Evolutionary conservation across 2,329 filamentous ascomycete genomes (phyloP).

Genomic region (Chrysoporthe deuterocubensis): DNA sequence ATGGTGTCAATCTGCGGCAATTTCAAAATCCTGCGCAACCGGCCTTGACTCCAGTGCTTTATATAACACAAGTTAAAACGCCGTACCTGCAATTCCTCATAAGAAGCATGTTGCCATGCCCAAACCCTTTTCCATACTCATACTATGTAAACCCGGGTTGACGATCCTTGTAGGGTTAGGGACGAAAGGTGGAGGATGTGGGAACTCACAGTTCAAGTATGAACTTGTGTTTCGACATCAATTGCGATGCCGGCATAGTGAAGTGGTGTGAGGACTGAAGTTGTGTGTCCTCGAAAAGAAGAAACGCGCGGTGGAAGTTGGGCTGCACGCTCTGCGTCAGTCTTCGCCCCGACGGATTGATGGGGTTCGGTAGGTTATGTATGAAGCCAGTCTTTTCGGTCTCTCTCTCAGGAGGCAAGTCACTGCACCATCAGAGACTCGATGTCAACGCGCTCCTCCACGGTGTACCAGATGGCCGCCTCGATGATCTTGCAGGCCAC

Average conservation of each 20-base stretch:
- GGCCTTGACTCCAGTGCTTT: conserved; percentile 16
- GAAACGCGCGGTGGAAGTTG: not conserved
- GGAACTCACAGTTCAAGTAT: conserved; percentile 26
- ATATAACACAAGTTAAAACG: not conserved
- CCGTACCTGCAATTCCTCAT: not conserved
- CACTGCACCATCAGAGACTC: conserved; percentile 21
- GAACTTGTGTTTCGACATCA: conserved; percentile 5
- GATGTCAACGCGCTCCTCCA: conserved; percentile 32
- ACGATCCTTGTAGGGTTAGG: conserved; percentile 23
- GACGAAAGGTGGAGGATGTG: conserved; percentile 23
- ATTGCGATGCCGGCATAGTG: not conserved
- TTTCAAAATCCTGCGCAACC: conserved; percentile 5
- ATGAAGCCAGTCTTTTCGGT: not conserved
- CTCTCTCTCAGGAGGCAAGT: not conserved
- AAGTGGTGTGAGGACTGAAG: not conserved
- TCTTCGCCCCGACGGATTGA: conserved; percentile 16
- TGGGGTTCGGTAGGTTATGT: conserved; percentile 8
- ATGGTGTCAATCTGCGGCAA: conserved; percentile 28
- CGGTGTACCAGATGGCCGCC: conserved; percentile 72
- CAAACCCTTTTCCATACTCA: not conserved
- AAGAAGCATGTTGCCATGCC: not conserved
- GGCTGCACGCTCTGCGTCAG: conserved; percentile 23
- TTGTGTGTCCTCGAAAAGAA: not conserved
- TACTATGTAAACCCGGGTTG: too few relatives aligned
- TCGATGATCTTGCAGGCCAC: conserved; percentile 71